phyloP scores from a whole-genome alignment of 164 flowering plant genomes.

The Aristolochia contorta region DNA sequence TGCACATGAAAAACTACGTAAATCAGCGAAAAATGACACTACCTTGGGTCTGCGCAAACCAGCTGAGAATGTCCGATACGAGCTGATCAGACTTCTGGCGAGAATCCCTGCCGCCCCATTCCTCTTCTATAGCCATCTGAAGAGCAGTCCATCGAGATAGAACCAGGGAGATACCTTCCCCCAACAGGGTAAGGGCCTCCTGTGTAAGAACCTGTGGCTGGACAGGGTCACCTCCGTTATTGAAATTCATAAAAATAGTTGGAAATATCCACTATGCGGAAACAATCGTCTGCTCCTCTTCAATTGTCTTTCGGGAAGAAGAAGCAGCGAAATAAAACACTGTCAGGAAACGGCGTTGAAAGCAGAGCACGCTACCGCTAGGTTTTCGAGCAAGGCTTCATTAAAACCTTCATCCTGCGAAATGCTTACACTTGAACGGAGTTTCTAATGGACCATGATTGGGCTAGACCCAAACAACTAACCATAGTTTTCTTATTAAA shows the following conservation, averaged over 20 bases:
- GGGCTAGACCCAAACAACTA: no score
- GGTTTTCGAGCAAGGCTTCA: no score
- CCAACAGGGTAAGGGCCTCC: constrained; percentile 7
- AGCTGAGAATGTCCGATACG: constrained; percentile 14
- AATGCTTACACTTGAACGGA: no score
- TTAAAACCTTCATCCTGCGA: no score
- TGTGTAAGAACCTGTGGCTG: constrained; percentile 1
- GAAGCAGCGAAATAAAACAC: no score
- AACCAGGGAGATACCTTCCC: constrained; percentile 17
- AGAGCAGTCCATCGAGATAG: constrained; percentile 41
- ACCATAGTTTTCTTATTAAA: no score
- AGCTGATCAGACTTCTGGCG: constrained; percentile 23
- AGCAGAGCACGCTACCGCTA: no score
- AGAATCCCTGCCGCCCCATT: constrained; percentile 45
- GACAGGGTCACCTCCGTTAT: neutral
- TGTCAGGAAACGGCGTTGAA: no score
- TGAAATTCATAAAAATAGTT: neutral
- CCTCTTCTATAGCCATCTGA: constrained; percentile 33
- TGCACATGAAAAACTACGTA: neutral
- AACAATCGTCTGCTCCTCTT: no score
- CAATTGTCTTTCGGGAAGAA: no score
- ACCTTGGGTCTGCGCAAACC: constrained; percentile 31
- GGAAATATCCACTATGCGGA: no score
- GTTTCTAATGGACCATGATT: no score
- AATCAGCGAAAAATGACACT: neutral